These are phyloP conservation scores for Ganoderma multipileum DNA, from an alignment of 1,284 basidiomycete genomes.

Conservation along the genomic window DNA sequence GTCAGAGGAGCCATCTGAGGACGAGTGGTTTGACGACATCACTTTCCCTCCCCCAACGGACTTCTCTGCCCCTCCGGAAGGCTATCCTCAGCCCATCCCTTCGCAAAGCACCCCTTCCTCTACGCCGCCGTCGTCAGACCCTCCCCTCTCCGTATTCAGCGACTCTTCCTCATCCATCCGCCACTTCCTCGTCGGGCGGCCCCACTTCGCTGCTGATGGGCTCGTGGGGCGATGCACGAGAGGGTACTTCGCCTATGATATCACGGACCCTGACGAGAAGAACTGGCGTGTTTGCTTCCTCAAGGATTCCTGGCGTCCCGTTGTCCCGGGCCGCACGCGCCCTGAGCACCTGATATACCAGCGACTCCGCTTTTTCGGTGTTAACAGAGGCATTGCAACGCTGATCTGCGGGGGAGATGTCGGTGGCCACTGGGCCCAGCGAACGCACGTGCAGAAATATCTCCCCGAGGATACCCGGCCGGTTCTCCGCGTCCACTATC, in stretches of 20 bases:
- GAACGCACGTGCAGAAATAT: conserved; percentile 5
- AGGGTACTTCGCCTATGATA: not conserved
- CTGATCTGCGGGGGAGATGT: conserved; percentile 22
- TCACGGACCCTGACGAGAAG: not conserved
- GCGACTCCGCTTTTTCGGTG: not conserved
- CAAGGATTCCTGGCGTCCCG: conserved; percentile 22
- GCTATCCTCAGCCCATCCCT: not conserved
- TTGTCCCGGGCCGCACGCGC: conserved; percentile 7
- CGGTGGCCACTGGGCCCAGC: conserved; percentile 8
- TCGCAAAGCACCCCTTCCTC: not conserved
- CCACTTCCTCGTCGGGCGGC: conserved; percentile 12
- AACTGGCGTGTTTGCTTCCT: conserved; percentile 6
- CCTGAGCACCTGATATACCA: conserved; percentile 17
- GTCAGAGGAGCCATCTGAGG: not conserved
- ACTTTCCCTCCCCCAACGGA: not conserved
- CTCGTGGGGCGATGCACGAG: conserved; percentile 13
- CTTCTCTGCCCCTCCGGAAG: not conserved
- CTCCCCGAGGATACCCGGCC: not conserved
- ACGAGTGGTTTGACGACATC: not conserved
- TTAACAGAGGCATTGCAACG: conserved; percentile 1
- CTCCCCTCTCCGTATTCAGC: not conserved
- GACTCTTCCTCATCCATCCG: not conserved
- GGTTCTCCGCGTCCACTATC: conserved; percentile 13
- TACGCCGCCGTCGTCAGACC: not conserved
- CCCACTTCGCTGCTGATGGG: conserved; percentile 6